phyloP scores from a whole-genome alignment of 495 filamentous ascomycete species.

The Chlorociboria aeruginascens region DNA sequence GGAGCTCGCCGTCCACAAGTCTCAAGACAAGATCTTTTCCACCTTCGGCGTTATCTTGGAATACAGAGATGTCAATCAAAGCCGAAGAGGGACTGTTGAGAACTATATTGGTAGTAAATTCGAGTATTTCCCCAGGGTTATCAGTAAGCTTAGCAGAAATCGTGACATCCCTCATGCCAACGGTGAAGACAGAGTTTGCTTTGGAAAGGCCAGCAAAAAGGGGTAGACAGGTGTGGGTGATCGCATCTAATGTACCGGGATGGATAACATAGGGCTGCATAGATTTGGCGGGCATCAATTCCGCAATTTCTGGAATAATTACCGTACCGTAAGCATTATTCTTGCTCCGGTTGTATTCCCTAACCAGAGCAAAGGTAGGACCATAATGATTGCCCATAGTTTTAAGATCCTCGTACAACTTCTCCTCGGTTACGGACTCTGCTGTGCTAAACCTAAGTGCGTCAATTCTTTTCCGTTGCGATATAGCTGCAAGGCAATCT shows the following conservation, averaged over 20 bases:
- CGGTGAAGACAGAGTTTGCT: neutral
- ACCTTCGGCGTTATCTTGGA: neutral
- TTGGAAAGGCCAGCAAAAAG: neutral
- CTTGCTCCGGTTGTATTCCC: too few species aligned
- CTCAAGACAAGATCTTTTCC: neutral
- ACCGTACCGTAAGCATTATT: neutral
- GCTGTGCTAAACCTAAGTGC: neutral
- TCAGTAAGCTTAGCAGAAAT: neutral
- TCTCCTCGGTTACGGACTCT: neutral
- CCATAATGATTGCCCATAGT: neutral
- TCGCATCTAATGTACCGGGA: conserved; percentile 27
- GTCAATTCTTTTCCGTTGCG: neutral
- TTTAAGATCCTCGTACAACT: neutral
- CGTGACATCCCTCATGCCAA: neutral
- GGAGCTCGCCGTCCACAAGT: neutral
- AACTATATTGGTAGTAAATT: neutral
- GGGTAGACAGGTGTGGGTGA: neutral
- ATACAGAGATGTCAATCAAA: neutral
- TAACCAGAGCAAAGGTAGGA: neutral
- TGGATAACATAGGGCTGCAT: conserved; percentile 31
- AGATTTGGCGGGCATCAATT: conserved; percentile 29
- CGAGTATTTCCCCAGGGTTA: neutral
- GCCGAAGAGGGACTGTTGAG: neutral
- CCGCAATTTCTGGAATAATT: neutral
- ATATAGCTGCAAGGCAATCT: neutral